Base-by-base conservation (phyloP, 1,284 basidiomycete genomes). In the Vanrija humicola region DNA sequence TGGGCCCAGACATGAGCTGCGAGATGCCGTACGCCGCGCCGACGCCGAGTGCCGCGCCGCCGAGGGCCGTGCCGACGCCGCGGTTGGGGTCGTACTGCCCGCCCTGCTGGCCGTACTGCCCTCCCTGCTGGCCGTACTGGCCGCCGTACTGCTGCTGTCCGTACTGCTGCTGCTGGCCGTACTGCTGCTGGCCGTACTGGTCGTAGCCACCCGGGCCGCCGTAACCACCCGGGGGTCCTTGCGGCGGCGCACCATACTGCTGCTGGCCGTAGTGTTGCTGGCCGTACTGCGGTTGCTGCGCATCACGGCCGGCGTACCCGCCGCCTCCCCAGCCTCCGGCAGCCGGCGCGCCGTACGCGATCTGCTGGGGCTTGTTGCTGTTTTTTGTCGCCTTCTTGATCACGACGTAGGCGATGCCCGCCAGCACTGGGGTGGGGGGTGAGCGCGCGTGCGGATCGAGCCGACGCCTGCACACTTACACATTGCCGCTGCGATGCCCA, bases 21-120 rank as follows among this genome's bases (percentile, higher is more conserved):
- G 61, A 59, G 3, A 67, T 61, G 9, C 67, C 70, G 38, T 54
- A 60, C 9, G 70, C 65, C 34, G 70, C 66, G 25, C 56, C 40
- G 26, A 50, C 66, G 56, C 58, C 48, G 43, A 61, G 51, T 3
- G 42, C 44, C 23, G 18, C 19, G 18, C 21, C 18, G 16, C 26
- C 19, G 16, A 45, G n/a, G 4, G 50, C 26, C 1, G 34, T 34
- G 34, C 19, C 34, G 29, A 44, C 16, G 7, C 21, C 14, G 3
- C 65, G 64, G 2, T 28, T 28, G 7, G 28, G 28, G 28, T 34
- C 9, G 34, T 34, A 8, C 9, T 14, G 34, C 34, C 10, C 34
- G 34, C 59, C 29, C 48, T 59, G 51, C 55, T 58, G 61, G 6
- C 57, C 57, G 46, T 55, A 47, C 39, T 61, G 58, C 28, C 21